Evolutionary conservation across 257 asterid species (phyloP).

Genomic region (Primulina tabacum): DNA sequence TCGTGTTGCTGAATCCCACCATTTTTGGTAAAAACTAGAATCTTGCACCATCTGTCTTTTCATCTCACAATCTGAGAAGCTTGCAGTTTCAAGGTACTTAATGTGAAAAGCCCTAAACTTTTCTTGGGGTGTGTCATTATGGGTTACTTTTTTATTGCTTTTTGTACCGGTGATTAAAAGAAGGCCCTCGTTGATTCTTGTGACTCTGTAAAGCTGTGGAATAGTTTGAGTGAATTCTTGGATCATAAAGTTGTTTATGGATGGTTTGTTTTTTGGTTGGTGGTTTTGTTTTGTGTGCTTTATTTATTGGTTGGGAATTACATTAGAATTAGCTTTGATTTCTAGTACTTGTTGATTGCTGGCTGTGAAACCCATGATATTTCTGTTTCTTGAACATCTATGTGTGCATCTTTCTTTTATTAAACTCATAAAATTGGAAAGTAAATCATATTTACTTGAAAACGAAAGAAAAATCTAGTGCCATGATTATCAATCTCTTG

Average conservation of each 20-base stretch:
- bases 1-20: slow-evolving; percentile 34
- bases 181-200: not conserved
- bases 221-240: not conserved
- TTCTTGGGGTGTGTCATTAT: not conserved
- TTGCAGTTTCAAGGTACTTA: slow-evolving; percentile 34
- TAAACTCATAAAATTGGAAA: not conserved
- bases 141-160: not conserved
- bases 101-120: slow-evolving; percentile 9
- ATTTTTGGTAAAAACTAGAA: slow-evolving; percentile 54
- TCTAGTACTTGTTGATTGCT: too few species aligned
- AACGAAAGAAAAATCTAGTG: not conserved
- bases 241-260: slow-evolving; percentile 3
- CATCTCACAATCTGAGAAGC: slow-evolving; percentile 32
- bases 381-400: not conserved
- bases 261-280: slow-evolving; percentile 1
- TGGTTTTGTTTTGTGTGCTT: not conserved
- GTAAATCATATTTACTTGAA: too few species aligned
- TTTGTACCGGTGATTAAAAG: slow-evolving; percentile 8
- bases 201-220: not conserved
- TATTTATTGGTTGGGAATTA: slow-evolving; percentile 1
- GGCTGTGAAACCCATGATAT: not conserved
- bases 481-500: not conserved
- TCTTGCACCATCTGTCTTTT: slow-evolving; percentile 42
- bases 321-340: not conserved
- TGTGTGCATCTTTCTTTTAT: not conserved